These are phyloP conservation scores for Cutaneotrichosporon dermatis DNA, from an alignment of 1,284 basidiomycete genomes.

Conservation along the genomic window DNA sequence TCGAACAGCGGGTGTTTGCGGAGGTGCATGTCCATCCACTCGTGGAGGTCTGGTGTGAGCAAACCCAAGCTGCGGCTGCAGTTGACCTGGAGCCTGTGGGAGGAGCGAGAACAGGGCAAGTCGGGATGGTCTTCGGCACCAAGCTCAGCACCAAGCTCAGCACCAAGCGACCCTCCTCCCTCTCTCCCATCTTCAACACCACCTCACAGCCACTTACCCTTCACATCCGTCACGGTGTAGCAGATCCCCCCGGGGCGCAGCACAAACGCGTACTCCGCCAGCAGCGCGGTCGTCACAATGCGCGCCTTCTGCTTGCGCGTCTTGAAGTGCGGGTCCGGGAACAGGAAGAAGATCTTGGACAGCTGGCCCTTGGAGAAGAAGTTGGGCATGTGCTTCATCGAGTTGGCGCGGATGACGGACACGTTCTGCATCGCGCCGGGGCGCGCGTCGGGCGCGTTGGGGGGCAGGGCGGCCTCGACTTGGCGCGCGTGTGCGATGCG, in stretches of 20 bases:
- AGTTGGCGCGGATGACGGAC: slow-evolving; percentile 89
- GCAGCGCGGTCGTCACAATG: slow-evolving; percentile 89
- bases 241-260: slow-evolving; percentile 86
- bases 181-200: no score
- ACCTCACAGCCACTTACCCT: slow-evolving; percentile 40
- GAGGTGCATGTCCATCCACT: slow-evolving; percentile 92
- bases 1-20: slow-evolving; percentile 82
- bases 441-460: slow-evolving; percentile 22
- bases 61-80: no score
- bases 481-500: slow-evolving; percentile 80
- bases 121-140: no score
- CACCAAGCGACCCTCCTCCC: no score
- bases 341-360: slow-evolving; percentile 93
- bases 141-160: no score
- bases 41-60: slow-evolving; percentile 64
- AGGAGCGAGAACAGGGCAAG: no score
- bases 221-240: slow-evolving; percentile 97
- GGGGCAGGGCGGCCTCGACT: slow-evolving; percentile 51
- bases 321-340: slow-evolving; percentile 99
- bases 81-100: no score
- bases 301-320: slow-evolving; percentile 92
- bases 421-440: slow-evolving; percentile 77
- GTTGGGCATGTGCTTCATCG: slow-evolving; percentile 98
- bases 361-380: slow-evolving; percentile 89
- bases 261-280: slow-evolving; percentile 88